Evolutionary conservation across 2,329 filamentous ascomycete species (phyloP).

Genomic region (Aspergillus flavus): DNA sequence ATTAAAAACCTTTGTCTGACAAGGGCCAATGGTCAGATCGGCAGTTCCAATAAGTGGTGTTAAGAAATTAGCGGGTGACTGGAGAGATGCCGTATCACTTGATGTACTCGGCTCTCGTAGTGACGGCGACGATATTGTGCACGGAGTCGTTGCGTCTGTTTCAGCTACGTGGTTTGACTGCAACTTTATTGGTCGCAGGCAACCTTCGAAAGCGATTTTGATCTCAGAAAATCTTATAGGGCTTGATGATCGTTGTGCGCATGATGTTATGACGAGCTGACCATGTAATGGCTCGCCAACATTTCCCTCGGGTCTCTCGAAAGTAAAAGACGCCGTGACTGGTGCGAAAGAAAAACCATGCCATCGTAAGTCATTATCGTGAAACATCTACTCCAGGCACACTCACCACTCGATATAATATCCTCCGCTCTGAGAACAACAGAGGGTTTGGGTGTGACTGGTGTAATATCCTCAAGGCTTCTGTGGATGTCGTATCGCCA

Average conservation of each 20-base stretch:
- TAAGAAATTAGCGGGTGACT: conserved; percentile 38
- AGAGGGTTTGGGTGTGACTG: conserved; percentile 44
- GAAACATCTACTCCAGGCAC: not conserved
- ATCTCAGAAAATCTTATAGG: conserved; percentile 54
- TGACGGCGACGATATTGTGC: conserved; percentile 35
- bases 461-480: conserved; percentile 45
- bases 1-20: conserved; percentile 70
- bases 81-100: conserved; percentile 29
- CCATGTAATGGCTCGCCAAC: conserved; percentile 61
- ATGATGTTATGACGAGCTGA: conserved; percentile 58
- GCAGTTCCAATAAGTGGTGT: conserved; percentile 57
- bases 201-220: conserved; percentile 56
- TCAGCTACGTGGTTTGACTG: conserved; percentile 34
- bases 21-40: conserved; percentile 68
- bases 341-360: conserved; percentile 21
- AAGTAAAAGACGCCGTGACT: conserved; percentile 57
- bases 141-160: conserved; percentile 24
- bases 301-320: conserved; percentile 57
- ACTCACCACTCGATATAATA: conserved; percentile 50
- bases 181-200: conserved; percentile 47
- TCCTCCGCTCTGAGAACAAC: conserved; percentile 53
- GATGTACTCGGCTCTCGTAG: conserved; percentile 37
- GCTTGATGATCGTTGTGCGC: conserved; percentile 46
- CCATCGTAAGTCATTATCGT: conserved; percentile 2
- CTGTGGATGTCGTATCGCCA: conserved; percentile 51